phyloP scores from a whole-genome alignment of 2,329 filamentous ascomycete genomes.

The Penicillium sp. region DNA sequence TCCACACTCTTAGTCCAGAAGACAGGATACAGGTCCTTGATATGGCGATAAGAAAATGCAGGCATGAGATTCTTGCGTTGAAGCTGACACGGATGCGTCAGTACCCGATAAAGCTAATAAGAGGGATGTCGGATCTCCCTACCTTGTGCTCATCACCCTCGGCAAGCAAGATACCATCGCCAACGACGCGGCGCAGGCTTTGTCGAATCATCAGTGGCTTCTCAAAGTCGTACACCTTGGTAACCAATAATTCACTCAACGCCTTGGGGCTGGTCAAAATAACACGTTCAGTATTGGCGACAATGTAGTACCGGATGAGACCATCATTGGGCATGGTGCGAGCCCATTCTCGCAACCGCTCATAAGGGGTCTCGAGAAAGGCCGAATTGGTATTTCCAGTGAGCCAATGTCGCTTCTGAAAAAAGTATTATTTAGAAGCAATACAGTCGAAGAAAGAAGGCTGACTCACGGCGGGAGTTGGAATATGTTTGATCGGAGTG shows the following conservation, averaged over 20 bases:
- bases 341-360: conserved; percentile 47
- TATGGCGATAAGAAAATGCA: conserved; percentile 77
- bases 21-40: conserved; percentile 76
- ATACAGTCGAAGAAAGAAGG: neutral
- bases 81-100: conserved; percentile 19
- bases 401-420: conserved; percentile 40
- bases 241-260: conserved; percentile 65
- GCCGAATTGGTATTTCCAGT: conserved; percentile 44
- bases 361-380: conserved; percentile 39
- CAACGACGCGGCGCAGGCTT: conserved; percentile 36
- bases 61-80: conserved; percentile 76
- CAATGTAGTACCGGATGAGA: conserved; percentile 61
- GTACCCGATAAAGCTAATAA: neutral
- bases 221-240: conserved; percentile 64
- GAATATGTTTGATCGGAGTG: conserved; percentile 56
- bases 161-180: conserved; percentile 58
- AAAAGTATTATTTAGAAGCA: neutral
- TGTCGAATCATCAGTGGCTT: conserved; percentile 54
- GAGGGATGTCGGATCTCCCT: neutral
- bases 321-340: conserved; percentile 62
- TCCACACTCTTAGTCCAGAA: conserved; percentile 78
- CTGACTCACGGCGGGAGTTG: conserved; percentile 47
- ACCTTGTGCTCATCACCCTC: conserved; percentile 88
- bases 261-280: conserved; percentile 59
- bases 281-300: conserved; percentile 62